Base-by-base conservation (phyloP, 768 basidiomycete species). In the Favolaschia claudopus region DNA sequence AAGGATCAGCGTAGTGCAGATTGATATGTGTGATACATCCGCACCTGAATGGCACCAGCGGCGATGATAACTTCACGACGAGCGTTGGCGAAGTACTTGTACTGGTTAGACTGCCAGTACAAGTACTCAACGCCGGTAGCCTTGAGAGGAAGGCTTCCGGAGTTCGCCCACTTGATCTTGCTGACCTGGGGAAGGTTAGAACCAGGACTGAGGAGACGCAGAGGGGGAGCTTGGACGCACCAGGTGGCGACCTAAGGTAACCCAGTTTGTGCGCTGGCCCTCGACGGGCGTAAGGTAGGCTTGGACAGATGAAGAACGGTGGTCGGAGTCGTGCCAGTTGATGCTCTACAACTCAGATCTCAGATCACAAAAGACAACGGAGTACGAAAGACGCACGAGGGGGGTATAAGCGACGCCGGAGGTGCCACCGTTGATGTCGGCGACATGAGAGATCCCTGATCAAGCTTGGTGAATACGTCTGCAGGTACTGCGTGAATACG, bases 201-300 rank as follows among this genome's bases (percentile, higher is more conserved):
- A 34, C 1, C 7, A 14, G n/a, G 12, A 13, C 4, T 24, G 0
- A 46, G 1, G 29, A 25, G 47, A 33, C n/a, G n/a, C n/a, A 20
- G 15, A 29, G 13, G 27, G 43, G 32, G n/a, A n/a, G n/a, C n/a
- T n/a, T n/a, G n/a, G 15, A 62, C 64, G 7, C 36, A 77, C 80
- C 52, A 77, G 65, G 51, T 81, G 77, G 31, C 72, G 66, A 1
- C 74, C 76, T 13, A 87, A 71, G 5, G 82, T 81, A 25, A 83
- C 67, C 82, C 82, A 83, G 61, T 82, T 84, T 1, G 76, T 75
- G 31, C 83, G 74, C 25, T 63, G 55, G 34, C 57, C 69, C 66
- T 86, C 81, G 7, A 85, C 80, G 14, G 85, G 85, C 0, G 82
- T 80, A 25, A 83, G 74, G 60, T 86, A 87, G 0, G 85, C 84